A percentile compares a stretch with the other conserved stretches of the same genome.
Evolutionary conservation across 768 basidiomycete genomes (phyloP).

Genomic region (Gyrodon lividus): DNA sequence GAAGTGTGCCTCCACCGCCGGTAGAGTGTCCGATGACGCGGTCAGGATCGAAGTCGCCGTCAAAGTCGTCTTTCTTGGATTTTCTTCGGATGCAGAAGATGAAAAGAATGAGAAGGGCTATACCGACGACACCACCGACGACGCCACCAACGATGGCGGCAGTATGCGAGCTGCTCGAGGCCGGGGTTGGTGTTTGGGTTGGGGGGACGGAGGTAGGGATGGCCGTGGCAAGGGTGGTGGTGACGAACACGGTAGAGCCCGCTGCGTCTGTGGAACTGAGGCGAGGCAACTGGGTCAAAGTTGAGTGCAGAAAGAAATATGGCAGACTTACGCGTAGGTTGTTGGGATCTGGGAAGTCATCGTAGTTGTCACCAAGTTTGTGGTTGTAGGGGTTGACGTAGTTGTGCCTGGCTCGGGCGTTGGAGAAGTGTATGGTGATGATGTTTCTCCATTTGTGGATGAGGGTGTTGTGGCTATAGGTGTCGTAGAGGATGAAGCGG

Average conservation of each 20-base stretch:
- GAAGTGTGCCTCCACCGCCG: conserved; percentile 28
- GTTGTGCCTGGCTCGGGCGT: not conserved
- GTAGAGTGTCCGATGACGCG: conserved; percentile 33
- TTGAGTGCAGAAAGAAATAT: not conserved
- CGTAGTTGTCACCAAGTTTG: conserved; percentile 1
- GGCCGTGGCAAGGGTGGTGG: conserved; percentile 15
- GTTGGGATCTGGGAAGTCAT: conserved; percentile 19
- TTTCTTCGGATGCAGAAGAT: conserved; percentile 30
- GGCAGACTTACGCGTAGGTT: conserved; percentile 17
- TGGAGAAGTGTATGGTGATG: not conserved
- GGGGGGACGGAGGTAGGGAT: conserved; percentile 14
- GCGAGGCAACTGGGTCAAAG: not conserved
- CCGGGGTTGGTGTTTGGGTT: too few species aligned
- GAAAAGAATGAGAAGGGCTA: conserved; percentile 29
- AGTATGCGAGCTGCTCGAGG: conserved; percentile 18
- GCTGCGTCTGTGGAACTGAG: conserved; percentile 22
- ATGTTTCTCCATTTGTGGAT: not conserved
- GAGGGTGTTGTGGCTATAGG: conserved; percentile 9
- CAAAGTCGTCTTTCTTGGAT: conserved; percentile 39
- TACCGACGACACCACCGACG: conserved; percentile 43
- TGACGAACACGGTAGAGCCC: conserved; percentile 22
- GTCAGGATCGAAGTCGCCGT: conserved; percentile 51
- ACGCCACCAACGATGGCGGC: conserved; percentile 52
- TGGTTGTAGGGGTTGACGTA: not conserved
- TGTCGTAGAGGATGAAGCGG: conserved; percentile 4